phyloP scores from a whole-genome alignment of 1,284 basidiomycete genomes.

The Apiotrichum sp. region DNA sequence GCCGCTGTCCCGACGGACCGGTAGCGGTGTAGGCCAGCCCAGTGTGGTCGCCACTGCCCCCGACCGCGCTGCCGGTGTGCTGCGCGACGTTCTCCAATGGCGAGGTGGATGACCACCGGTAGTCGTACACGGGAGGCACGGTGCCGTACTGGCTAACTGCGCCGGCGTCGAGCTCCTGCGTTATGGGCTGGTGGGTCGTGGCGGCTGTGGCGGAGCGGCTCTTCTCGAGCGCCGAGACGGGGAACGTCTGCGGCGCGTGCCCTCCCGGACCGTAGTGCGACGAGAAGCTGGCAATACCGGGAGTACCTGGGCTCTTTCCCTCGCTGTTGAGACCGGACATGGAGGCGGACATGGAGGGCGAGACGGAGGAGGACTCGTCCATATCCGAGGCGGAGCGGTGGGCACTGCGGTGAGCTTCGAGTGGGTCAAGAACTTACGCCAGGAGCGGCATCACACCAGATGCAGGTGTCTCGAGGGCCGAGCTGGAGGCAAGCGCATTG shows the following conservation, averaged over 20 bases:
- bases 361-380: not conserved
- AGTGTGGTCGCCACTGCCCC: too few species aligned
- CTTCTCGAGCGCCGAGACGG: not conserved
- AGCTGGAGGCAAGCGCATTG: not conserved
- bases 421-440: not conserved
- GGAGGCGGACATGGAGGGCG: not conserved
- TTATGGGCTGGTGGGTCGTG: too few species aligned
- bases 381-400: not conserved
- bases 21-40: not conserved
- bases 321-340: not conserved
- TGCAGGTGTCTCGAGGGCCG: not conserved
- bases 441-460: not conserved
- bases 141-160: not conserved
- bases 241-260: not conserved
- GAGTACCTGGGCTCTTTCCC: not conserved
- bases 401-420: not conserved
- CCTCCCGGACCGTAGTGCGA: too few species aligned
- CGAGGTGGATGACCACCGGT: not conserved
- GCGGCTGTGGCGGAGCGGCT: too few species aligned
- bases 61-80: too few species aligned
- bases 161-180: not conserved
- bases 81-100: too few species aligned
- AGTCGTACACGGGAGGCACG: not conserved
- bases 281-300: not conserved
- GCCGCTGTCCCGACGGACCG: not conserved